Evolutionary conservation across 352 stramenopile species (phyloP), one percentile per base, ranked within the genome.

Genomic region (Nothophytophthora sp.): DNA sequence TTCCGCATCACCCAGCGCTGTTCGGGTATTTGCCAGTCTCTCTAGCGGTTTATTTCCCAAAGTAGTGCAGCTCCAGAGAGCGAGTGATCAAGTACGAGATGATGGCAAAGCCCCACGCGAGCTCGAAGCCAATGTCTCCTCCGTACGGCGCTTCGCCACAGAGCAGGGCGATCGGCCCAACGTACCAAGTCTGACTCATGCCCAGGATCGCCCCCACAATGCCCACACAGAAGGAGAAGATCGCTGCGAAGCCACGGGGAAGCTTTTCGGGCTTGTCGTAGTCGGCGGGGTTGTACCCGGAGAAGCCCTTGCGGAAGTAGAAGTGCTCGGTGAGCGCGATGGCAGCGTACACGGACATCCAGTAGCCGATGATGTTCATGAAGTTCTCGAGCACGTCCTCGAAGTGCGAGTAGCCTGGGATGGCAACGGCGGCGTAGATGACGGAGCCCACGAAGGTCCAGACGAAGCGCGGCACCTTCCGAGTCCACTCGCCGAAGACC

Each of bases 361-460:
- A 79, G 54, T 79, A 79, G 47, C 50, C 64, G 59, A 79, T 79
- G 64, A 78, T 37, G 60, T 75, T 78, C 68, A 78, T 78, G 28
- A 78, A 78, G 56, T 78, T 78, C 24, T 78, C 56, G 12, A 78
- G 54, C 34, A 78, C 60, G 30, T 36, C 38, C 41, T 78, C 68
- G 15, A 78, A 78, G 47, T 78, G 53, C 28, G 53, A 60, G 57
- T 75, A 78, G 22, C 64, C 64, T 0, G 60, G 55, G 30, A 78
- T 62, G 12, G 68, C 68, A 10, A 78, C 43, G n/a, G 47, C 55
- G 9, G 55, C 50, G 47, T 78, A 75, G 46, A 78, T 58, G 46
- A 78, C 27, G 0, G 68, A 41, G 33, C 56, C 68, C 2, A 78
- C 44, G 18, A 70, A n/a, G n/a, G 68, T 70, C 64, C 64, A 78